Base-by-base conservation (phyloP, 306 rosid species). In the Hylodesmum podocarpum region DNA sequence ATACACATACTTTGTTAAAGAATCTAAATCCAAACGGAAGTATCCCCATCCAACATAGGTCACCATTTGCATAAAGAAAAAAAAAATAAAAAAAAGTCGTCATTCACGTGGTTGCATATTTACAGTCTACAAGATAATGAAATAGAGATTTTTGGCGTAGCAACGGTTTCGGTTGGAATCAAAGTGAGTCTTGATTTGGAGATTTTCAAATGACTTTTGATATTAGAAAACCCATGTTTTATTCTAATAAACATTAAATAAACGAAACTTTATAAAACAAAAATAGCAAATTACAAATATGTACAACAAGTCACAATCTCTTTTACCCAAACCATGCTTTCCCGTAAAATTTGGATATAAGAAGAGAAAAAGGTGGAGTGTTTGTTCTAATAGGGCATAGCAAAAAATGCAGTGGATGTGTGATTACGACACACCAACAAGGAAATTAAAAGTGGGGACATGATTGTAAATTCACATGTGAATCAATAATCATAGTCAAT, bases 351-450 rank as follows among this genome's bases (percentile, higher is more conserved):
- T 14, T 28, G 16, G 28, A 36, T 16, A 36, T n/a, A 61, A 61
- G 10, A 61, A 15, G 43, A 61, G 43, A 8, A n/a, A 59, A 22
- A 54, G 43, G 66, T 6, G 0, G 6, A 31, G 69, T 34, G 3
- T 31, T 2, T 4, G 3, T 2, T 2, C 13, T 9, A 34, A 63
- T 3, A 1, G 24, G 46, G 13, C 0, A 13, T 44, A 13, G n/a
- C 24, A 19, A 14, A 62, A 18, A 8, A 3, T 15, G 28, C 21
- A 1, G 29, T 40, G 14, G 57, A 19, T 63, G 53, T 65, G 72
- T 3, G 78, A 74, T 29, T 47, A 10, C 6, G 70, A 74, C 73
- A 33, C 64, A 22, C 28, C 72, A 62, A 62, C 72, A 1, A 43
- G 2, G 28, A 11, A 63, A 18, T 15, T 19, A 22, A 63, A 13